phyloP scores from a whole-genome alignment of 805 yeast genomes.

The Teunomyces pallodes region DNA sequence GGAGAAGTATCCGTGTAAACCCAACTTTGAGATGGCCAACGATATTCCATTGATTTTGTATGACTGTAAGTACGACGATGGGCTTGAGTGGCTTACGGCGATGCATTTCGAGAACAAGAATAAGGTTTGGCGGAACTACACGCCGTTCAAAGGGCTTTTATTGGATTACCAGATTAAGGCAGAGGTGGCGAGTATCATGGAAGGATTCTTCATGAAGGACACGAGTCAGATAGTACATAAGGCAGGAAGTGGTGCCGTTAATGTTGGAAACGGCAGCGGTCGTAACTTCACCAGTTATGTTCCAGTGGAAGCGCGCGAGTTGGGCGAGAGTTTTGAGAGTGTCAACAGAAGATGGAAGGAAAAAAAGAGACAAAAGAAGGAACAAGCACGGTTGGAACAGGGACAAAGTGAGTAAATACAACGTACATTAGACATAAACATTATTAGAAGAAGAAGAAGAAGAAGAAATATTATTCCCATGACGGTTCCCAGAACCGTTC shows the following conservation, averaged over 20 bases:
- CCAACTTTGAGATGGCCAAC: slow-evolving; percentile 83
- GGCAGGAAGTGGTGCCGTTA: slow-evolving; percentile 37
- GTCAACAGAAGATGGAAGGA: slow-evolving; percentile 62
- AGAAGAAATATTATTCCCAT: slow-evolving; percentile 35
- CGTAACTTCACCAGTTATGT: slow-evolving; percentile 54
- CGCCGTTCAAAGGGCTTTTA: slow-evolving; percentile 48
- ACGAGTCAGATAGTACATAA: slow-evolving; percentile 10
- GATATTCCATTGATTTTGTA: slow-evolving; percentile 84
- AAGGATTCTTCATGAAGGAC: slow-evolving; percentile 26
- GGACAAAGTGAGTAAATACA: background rate
- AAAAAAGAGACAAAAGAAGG: slow-evolving; percentile 25
- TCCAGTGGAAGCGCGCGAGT: slow-evolving; percentile 54
- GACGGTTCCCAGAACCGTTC: slow-evolving; percentile 70
- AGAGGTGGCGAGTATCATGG: slow-evolving; percentile 50
- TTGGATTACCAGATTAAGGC: slow-evolving; percentile 58
- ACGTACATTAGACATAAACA: too few relatives aligned
- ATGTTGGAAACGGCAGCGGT: slow-evolving; percentile 80
- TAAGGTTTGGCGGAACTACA: slow-evolving; percentile 42
- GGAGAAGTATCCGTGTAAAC: slow-evolving; percentile 58
- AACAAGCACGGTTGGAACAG: background rate
- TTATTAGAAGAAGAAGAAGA: background rate
- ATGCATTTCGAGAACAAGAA: slow-evolving; percentile 20
- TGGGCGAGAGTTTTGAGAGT: slow-evolving; percentile 62
- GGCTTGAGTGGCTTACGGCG: slow-evolving; percentile 60
- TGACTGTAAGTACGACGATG: slow-evolving; percentile 71